These are phyloP conservation scores for Fusarium sterilihyphosum DNA, from an alignment of 2,329 filamentous ascomycete genomes.

Conservation along the genomic window DNA sequence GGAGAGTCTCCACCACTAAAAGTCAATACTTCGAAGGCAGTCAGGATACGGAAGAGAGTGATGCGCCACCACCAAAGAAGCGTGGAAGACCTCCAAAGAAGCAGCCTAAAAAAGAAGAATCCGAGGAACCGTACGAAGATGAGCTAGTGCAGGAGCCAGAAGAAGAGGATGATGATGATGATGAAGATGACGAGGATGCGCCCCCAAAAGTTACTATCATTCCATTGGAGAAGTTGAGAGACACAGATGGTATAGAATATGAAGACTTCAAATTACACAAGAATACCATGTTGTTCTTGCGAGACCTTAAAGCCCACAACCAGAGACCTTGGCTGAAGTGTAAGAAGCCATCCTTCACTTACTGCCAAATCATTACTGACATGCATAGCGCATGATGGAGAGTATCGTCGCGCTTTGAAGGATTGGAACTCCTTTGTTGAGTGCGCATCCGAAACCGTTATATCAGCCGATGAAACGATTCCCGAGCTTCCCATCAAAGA, in stretches of 20 bases:
- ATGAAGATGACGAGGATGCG: conserved; percentile 51
- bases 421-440: conserved; percentile 87
- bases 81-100: conserved; percentile 42
- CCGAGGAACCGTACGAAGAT: conserved; percentile 43
- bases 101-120: conserved; percentile 31
- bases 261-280: conserved; percentile 63
- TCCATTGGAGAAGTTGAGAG: conserved; percentile 50
- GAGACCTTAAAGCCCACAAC: conserved; percentile 69
- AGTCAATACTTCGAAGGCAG: conserved; percentile 62
- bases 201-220: conserved; percentile 50
- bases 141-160: conserved; percentile 40
- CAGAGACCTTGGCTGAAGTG: conserved; percentile 67
- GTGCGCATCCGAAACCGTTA: conserved; percentile 74
- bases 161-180: conserved; percentile 46
- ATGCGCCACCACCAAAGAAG: conserved; percentile 45
- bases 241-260: conserved; percentile 54
- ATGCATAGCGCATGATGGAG: conserved; percentile 75
- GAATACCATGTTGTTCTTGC: conserved; percentile 67
- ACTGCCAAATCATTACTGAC: neutral
- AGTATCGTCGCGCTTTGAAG: conserved; percentile 80
- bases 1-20: conserved; percentile 58
- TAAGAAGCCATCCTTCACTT: conserved; percentile 37
- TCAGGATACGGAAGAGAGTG: conserved; percentile 31
- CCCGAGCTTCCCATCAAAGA: conserved; percentile 89
- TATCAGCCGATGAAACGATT: conserved; percentile 79